phyloP scores from a whole-genome alignment of 2,329 filamentous ascomycete genomes.

The Fusarium ambrosium region DNA sequence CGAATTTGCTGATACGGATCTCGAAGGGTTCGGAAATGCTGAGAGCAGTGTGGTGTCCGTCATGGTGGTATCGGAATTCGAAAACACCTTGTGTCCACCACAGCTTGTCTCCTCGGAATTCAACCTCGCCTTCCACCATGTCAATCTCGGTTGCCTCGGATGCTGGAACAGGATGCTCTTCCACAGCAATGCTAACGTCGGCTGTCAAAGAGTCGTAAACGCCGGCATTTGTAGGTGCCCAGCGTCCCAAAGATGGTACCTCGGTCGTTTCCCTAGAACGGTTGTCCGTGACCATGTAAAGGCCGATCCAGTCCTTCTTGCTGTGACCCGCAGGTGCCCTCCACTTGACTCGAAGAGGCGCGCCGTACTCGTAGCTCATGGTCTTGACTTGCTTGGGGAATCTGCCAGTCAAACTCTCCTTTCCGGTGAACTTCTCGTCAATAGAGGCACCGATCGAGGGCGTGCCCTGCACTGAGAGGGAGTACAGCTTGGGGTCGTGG shows the following conservation, averaged over 20 bases:
- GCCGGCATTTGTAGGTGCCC: conserved; percentile 84
- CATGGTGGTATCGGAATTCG: conserved; percentile 97
- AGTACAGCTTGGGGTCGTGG: conserved; percentile 84
- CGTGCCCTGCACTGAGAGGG: conserved; percentile 79
- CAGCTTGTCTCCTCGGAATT: conserved; percentile 92
- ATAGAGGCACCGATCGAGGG: conserved; percentile 63
- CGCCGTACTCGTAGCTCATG: conserved; percentile 87
- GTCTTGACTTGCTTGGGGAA: conserved; percentile 80
- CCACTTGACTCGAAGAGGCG: conserved; percentile 92
- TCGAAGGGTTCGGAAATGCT: conserved; percentile 94
- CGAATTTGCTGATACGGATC: conserved; percentile 84
- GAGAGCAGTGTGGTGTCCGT: conserved; percentile 93
- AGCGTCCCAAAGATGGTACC: conserved; percentile 87
- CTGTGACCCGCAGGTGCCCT: conserved; percentile 88
- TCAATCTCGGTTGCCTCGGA: conserved; percentile 67
- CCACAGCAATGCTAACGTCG: conserved; percentile 81
- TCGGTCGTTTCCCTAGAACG: conserved; percentile 86
- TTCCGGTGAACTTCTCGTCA: conserved; percentile 74
- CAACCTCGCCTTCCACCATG: conserved; percentile 82
- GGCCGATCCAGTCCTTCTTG: conserved; percentile 93
- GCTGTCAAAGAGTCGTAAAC: conserved; percentile 81
- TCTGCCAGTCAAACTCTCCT: conserved; percentile 79
- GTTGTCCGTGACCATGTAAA: conserved; percentile 97
- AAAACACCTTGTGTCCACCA: conserved; percentile 98
- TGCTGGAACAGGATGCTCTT: conserved; percentile 70